Evolutionary conservation across 2,329 filamentous ascomycete species (phyloP).

Genomic region (Podosphaera xanthii): DNA sequence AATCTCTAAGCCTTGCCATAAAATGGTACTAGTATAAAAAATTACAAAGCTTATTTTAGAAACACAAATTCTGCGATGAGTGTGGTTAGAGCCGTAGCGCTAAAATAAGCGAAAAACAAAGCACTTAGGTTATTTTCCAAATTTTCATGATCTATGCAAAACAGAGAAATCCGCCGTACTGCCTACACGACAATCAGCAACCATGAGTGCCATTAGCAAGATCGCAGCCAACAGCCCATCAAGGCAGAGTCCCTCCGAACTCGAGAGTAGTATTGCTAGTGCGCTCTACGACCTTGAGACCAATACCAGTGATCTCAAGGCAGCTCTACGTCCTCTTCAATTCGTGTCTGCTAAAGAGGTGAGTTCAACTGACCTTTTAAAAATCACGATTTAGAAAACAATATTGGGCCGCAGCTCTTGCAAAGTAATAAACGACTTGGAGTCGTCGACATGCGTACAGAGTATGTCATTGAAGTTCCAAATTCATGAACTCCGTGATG

Average conservation of each 20-base stretch:
- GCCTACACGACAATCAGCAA: constrained; percentile 20
- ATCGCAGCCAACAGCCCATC: constrained; percentile 94
- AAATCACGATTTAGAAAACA: not conserved
- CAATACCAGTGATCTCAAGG: constrained; percentile 96
- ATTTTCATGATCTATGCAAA: not conserved
- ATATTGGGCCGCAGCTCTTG: constrained; percentile 4
- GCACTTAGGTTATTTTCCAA: too few species aligned
- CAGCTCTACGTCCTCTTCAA: constrained; percentile 88
- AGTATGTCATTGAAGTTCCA: constrained; percentile 2
- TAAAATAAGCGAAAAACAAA: too few species aligned
- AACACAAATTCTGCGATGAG: too few species aligned
- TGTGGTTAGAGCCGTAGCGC: too few species aligned
- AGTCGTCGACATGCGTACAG: constrained; percentile 11
- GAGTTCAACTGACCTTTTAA: constrained; percentile 28
- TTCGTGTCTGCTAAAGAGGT: constrained; percentile 98
- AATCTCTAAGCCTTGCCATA: too few species aligned
- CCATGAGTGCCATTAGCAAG: constrained; percentile 73
- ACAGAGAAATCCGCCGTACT: not conserved
- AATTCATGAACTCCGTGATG: constrained; percentile 1
- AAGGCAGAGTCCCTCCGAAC: constrained; percentile 86
- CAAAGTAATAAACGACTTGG: constrained; percentile 8
- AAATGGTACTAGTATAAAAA: too few species aligned
- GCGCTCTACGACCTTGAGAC: constrained; percentile 98
- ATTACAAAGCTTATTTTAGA: too few species aligned
- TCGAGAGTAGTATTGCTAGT: constrained; percentile 89